These are phyloP conservation scores for Eutrema salsugineum DNA, from an alignment of 441 rosid genomes.

Conservation along the genomic window DNA sequence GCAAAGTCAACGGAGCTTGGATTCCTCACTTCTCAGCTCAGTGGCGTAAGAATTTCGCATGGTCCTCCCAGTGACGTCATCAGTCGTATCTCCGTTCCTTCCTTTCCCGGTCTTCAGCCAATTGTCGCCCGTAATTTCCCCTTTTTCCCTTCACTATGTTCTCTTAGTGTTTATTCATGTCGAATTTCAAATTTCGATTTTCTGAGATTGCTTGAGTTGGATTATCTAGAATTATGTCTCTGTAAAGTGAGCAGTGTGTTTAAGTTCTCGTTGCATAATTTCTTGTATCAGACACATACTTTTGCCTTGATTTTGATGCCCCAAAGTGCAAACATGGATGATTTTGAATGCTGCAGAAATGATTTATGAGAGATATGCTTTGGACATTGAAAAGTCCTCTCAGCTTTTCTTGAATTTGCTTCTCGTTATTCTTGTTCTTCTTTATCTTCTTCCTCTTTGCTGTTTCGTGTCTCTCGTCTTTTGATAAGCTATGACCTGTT, in stretches of 20 bases:
- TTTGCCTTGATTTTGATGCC: neutral
- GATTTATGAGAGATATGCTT: neutral
- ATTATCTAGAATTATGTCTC: neutral
- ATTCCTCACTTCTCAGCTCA: constrained; percentile 59
- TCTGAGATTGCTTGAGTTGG: neutral
- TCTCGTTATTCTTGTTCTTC: neutral
- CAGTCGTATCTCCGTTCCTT: constrained; percentile 38
- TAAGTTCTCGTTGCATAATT: neutral
- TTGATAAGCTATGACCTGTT: neutral
- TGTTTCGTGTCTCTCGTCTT: neutral
- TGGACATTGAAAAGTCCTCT: neutral
- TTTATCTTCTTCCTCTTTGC: neutral
- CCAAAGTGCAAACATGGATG: neutral
- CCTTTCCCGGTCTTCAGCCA: constrained; percentile 50
- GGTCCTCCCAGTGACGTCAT: constrained; percentile 10
- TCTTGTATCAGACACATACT: neutral
- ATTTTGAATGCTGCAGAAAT: too few species aligned
- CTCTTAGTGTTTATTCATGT: neutral
- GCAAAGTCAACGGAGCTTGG: constrained; percentile 40
- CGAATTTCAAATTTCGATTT: neutral
- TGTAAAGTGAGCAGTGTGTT: neutral
- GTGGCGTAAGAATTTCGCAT: constrained; percentile 59
- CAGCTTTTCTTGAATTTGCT: neutral
- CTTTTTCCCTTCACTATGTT: neutral
- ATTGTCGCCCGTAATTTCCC: constrained; percentile 64